A percentile compares a stretch with the other conserved stretches of the same genome.
phyloP scores from a whole-genome alignment of 73 alveolate genomes.

The Paramecium sonneborni region DNA sequence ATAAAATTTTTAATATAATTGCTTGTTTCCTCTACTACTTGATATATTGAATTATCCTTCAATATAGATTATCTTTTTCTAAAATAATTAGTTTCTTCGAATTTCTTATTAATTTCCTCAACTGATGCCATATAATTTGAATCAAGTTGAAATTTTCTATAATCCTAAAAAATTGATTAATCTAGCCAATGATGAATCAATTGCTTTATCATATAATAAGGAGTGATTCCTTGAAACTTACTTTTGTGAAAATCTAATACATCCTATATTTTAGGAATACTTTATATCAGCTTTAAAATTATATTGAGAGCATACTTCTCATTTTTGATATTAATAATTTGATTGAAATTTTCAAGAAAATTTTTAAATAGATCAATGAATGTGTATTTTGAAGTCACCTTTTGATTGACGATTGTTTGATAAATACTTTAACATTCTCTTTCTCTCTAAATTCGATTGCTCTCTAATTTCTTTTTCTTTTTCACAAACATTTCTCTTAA shows the following conservation, averaged over 20 bases:
- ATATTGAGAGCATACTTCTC: background rate
- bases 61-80: background rate
- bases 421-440: background rate
- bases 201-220: background rate
- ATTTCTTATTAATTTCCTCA: constrained; percentile 12
- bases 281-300: background rate
- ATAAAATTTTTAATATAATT: background rate
- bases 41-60: background rate
- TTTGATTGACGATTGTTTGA: background rate
- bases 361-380: background rate
- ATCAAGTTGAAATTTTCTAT: background rate
- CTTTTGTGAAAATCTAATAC: constrained; percentile 6
- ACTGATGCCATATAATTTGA: background rate
- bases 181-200: constrained; percentile 10
- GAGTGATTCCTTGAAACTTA: background rate
- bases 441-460: constrained; percentile 24
- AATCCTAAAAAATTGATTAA: background rate
- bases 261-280: background rate
- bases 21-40: background rate
- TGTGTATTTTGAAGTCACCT: background rate
- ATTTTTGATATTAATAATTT: background rate
- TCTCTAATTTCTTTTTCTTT: constrained; percentile 8
- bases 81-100: background rate
- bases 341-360: background rate
- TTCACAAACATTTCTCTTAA: background rate